A percentile compares a stretch with the other conserved stretches of the same genome.
phyloP scores from a whole-genome alignment of 2,329 filamentous ascomycete species.

The Phialophora chinensis region DNA sequence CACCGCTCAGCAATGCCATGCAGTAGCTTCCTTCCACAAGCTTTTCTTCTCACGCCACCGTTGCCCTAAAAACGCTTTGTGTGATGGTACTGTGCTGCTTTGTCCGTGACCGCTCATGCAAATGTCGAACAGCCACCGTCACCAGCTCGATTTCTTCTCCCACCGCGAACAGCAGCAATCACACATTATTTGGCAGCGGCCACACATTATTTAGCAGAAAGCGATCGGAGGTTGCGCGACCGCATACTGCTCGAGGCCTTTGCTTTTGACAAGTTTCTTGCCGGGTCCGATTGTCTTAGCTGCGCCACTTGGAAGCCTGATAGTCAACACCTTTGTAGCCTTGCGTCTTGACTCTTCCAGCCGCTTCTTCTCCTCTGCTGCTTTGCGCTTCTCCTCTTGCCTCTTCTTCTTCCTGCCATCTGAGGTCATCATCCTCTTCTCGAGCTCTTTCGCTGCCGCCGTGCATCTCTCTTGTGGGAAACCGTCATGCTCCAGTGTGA shows the following conservation, averaged over 20 bases:
- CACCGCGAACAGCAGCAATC: no score
- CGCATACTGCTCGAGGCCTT: slow-evolving; percentile 35
- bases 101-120: neutral
- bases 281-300: slow-evolving; percentile 4
- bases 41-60: neutral
- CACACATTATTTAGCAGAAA: slow-evolving; percentile 17
- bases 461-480: slow-evolving; percentile 29
- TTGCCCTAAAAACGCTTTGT: neutral
- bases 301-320: slow-evolving; percentile 22
- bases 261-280: slow-evolving; percentile 33
- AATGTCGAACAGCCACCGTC: neutral
- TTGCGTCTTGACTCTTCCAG: slow-evolving; percentile 28
- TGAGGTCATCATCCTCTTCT: slow-evolving; percentile 37
- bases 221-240: slow-evolving; percentile 22
- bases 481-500: slow-evolving; percentile 33
- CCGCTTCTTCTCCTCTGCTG: slow-evolving; percentile 30
- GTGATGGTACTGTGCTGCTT: neutral
- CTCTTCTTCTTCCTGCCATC: slow-evolving; percentile 34
- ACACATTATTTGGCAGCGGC: no score
- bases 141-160: neutral
- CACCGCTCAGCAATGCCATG: neutral
- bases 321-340: slow-evolving; percentile 38
- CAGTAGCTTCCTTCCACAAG: neutral
- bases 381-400: slow-evolving; percentile 23
- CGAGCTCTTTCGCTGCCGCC: slow-evolving; percentile 27